These are phyloP conservation scores for Leccinum subgranulosum DNA, from an alignment of 768 basidiomycete genomes.

Conservation along the genomic window DNA sequence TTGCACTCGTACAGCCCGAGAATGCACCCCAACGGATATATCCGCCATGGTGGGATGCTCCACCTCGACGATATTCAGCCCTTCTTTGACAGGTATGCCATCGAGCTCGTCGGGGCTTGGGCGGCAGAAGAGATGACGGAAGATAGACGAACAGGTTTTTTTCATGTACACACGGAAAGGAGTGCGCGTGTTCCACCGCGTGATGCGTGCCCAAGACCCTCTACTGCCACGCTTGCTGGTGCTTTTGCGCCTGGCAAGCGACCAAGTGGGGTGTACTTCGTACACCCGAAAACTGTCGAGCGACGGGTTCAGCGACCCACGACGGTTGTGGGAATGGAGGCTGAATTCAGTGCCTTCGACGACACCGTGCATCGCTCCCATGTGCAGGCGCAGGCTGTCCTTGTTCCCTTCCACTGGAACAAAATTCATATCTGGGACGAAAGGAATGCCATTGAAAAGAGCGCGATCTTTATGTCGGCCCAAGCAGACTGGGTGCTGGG, in stretches of 20 bases:
- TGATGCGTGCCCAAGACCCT: slow-evolving; percentile 54
- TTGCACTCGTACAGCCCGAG: slow-evolving; percentile 41
- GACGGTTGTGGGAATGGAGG: slow-evolving; percentile 58
- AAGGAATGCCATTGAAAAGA: slow-evolving; percentile 57
- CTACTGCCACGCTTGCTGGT: slow-evolving; percentile 29
- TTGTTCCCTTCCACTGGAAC: slow-evolving; percentile 42
- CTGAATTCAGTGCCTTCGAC: slow-evolving; percentile 61
- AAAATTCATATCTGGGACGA: slow-evolving; percentile 46
- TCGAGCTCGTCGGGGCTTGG: slow-evolving; percentile 31
- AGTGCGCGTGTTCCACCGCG: slow-evolving; percentile 51
- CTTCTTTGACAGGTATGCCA: slow-evolving; percentile 34
- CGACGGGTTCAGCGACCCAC: slow-evolving; percentile 54
- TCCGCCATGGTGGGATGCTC: slow-evolving; percentile 44
- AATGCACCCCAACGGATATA: slow-evolving; percentile 45
- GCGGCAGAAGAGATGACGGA: slow-evolving; percentile 41
- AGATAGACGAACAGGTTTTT: slow-evolving; percentile 45
- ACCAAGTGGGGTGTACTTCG: slow-evolving; percentile 59
- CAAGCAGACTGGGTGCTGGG: slow-evolving; percentile 49
- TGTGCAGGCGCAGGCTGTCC: slow-evolving; percentile 46
- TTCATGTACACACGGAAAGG: slow-evolving; percentile 56
- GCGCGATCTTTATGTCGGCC: slow-evolving; percentile 48
- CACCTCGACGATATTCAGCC: slow-evolving; percentile 47
- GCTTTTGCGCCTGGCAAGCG: slow-evolving; percentile 44
- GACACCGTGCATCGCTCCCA: slow-evolving; percentile 62
- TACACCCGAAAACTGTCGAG: slow-evolving; percentile 49